Evolutionary conservation across 768 basidiomycete genomes (phyloP).

Genomic region (Pholiota conissans): DNA sequence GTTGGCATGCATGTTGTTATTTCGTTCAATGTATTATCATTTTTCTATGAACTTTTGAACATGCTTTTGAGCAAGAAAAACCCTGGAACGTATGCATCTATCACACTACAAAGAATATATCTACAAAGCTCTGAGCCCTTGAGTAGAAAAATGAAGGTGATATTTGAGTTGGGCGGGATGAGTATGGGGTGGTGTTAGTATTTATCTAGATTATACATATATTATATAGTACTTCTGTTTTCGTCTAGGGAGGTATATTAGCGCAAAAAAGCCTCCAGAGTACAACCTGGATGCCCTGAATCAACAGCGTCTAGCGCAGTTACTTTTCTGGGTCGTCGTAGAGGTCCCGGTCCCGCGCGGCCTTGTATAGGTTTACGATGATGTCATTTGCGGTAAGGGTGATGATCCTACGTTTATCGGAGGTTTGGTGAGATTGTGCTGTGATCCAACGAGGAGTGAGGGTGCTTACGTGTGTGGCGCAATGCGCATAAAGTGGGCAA

Average conservation of each 20-base stretch:
- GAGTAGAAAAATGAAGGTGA: no score
- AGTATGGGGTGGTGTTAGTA: no score
- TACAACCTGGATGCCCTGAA: background rate
- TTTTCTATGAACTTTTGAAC: no score
- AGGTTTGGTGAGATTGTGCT: background rate
- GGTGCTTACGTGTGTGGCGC: slow-evolving; percentile 81
- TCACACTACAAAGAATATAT: no score
- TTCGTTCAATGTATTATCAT: no score
- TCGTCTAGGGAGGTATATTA: background rate
- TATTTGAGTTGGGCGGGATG: no score
- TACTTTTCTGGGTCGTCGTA: slow-evolving; percentile 31
- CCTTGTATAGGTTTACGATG: slow-evolving; percentile 69
- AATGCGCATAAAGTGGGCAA: slow-evolving; percentile 91
- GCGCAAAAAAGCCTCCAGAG: background rate
- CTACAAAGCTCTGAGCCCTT: no score
- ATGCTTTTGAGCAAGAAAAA: no score
- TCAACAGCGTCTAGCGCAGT: no score
- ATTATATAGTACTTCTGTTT: background rate
- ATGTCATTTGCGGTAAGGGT: slow-evolving; percentile 89
- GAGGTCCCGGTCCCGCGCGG: slow-evolving; percentile 28
- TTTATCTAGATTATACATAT: background rate
- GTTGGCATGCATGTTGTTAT: no score
- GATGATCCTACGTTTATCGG: slow-evolving; percentile 58
- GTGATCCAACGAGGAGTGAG: background rate
- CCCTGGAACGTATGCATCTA: no score